phyloP scores from a whole-genome alignment of 441 rosid genomes.

The Arabidopsis lyrata region DNA sequence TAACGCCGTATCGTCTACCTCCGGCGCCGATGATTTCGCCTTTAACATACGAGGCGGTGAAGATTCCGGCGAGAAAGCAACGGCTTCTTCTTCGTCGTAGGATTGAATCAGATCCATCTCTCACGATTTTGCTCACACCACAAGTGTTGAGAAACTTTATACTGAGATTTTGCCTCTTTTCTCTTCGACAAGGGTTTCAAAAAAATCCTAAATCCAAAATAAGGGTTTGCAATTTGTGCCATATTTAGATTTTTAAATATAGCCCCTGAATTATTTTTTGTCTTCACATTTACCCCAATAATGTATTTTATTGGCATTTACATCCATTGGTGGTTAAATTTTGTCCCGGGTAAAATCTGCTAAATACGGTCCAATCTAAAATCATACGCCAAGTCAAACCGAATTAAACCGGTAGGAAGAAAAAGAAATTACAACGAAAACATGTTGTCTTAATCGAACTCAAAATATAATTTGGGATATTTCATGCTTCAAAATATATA shows the following conservation, averaged over 20 bases:
- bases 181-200: conserved; percentile 29
- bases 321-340: background rate
- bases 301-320: background rate
- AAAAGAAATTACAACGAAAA: too few species aligned
- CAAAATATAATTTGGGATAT: background rate
- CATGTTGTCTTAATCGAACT: too few species aligned
- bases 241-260: background rate
- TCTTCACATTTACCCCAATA: conserved; percentile 2
- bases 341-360: background rate
- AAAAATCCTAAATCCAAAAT: conserved; percentile 21
- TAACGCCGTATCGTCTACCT: conserved; percentile 86
- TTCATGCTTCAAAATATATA: background rate
- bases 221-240: conserved; percentile 23
- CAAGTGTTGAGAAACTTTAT: background rate
- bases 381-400: background rate
- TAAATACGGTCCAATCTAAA: background rate
- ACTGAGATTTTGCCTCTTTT: conserved; percentile 17
- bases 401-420: background rate
- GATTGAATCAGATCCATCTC: conserved; percentile 51
- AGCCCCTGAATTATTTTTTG: background rate
- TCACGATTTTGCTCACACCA: background rate
- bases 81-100: conserved; percentile 39
- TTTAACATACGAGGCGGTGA: conserved; percentile 83
- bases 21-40: conserved; percentile 88
- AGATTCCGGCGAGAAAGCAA: conserved; percentile 72